Evolutionary conservation across 2,329 filamentous ascomycete genomes (phyloP).

Genomic region (Cryphonectria nitschkei): DNA sequence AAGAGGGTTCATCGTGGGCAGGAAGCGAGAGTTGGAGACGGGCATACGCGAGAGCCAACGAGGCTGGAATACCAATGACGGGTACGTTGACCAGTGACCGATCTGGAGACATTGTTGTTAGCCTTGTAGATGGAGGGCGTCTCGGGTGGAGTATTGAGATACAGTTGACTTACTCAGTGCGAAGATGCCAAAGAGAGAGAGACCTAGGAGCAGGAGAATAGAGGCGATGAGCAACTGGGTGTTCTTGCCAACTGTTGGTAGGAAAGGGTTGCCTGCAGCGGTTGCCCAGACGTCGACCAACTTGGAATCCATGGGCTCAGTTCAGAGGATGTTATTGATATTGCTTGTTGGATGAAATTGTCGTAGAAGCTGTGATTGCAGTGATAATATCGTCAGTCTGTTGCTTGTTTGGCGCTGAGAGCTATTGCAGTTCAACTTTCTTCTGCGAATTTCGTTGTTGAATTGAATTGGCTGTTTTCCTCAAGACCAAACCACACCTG

Average conservation of each 20-base stretch:
- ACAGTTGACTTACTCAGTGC: constrained; percentile 72
- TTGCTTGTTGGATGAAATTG: background rate
- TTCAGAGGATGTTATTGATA: background rate
- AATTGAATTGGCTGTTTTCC: background rate
- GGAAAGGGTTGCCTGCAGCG: constrained; percentile 83
- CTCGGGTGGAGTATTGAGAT: background rate
- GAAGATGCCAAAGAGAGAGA: constrained; percentile 78
- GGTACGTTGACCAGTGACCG: constrained; percentile 78
- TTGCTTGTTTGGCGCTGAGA: background rate
- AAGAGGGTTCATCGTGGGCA: background rate
- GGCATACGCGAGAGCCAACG: constrained; percentile 84
- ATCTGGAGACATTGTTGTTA: constrained; percentile 58
- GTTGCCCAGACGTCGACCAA: constrained; percentile 92
- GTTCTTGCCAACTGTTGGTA: constrained; percentile 78
- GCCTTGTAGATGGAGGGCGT: background rate
- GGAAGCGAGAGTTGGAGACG: constrained; percentile 8
- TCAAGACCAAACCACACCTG: background rate
- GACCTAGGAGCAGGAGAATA: constrained; percentile 70
- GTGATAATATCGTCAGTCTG: background rate
- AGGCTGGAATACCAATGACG: constrained; percentile 82
- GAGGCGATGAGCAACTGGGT: constrained; percentile 84
- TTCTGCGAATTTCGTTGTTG: background rate
- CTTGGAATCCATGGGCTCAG: constrained; percentile 70
- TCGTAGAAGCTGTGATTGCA: too few relatives aligned
- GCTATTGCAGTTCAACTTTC: background rate